phyloP scores from a whole-genome alignment of 2,329 filamentous ascomycete genomes.

The Colletotrichum sp. region DNA sequence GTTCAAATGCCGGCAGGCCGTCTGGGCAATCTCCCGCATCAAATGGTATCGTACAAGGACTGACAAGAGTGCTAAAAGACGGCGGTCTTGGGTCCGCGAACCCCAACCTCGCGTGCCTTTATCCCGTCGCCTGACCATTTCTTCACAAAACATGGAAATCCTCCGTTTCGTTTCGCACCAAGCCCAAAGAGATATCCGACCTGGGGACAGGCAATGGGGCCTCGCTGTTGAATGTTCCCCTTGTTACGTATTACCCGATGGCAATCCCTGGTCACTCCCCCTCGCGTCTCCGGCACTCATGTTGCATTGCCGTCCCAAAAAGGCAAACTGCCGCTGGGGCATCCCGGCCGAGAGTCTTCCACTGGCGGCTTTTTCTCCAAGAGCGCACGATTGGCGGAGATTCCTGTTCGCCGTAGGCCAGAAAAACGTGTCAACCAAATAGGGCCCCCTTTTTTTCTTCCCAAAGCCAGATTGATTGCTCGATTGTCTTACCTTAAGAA shows the following conservation, averaged over 20 bases:
- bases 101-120: not conserved
- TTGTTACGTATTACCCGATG: not conserved
- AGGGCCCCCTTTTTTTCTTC: not conserved
- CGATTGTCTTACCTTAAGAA: not conserved
- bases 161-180: not conserved
- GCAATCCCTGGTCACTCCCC: not conserved
- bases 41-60: not conserved
- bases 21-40: not conserved
- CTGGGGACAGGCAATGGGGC: not conserved
- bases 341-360: not conserved
- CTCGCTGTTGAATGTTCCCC: not conserved
- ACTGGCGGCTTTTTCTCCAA: not conserved
- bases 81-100: not conserved
- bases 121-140: not conserved
- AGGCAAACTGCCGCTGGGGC: not conserved
- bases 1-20: not conserved
- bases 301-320: not conserved
- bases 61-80: not conserved
- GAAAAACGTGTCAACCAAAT: not conserved
- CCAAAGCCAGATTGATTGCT: not conserved
- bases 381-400: slow-evolving; percentile 10
- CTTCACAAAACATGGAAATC: not conserved
- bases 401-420: not conserved
- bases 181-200: not conserved
- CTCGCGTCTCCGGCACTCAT: not conserved